These are phyloP conservation scores for Zygosaccharomyces sapae DNA, from an alignment of 1,139 yeast genomes.

Conservation along the genomic window DNA sequence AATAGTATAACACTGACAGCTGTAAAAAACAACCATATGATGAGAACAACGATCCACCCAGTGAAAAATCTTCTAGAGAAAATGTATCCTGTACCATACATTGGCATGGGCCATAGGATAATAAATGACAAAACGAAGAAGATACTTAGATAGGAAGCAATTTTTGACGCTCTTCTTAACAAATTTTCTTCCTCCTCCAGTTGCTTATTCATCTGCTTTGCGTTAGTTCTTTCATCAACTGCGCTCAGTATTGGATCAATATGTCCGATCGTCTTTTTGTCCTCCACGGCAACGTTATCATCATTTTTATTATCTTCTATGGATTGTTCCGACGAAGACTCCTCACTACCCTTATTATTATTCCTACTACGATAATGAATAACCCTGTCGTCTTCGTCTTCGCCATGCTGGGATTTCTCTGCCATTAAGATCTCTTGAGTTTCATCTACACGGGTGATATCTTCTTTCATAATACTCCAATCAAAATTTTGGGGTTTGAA, in stretches of 20 bases:
- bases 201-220: conserved; percentile 37
- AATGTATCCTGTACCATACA: conserved; percentile 71
- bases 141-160: conserved; percentile 53
- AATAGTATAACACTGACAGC: conserved; percentile 53
- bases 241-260: conserved; percentile 18
- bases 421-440: conserved; percentile 49
- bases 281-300: conserved; percentile 32
- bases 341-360: conserved; percentile 15
- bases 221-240: conserved; percentile 46
- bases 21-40: conserved; percentile 65
- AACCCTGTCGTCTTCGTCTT: neutral
- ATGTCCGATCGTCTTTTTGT: conserved; percentile 18
- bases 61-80: conserved; percentile 71
- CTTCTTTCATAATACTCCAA: conserved; percentile 53
- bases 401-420: conserved; percentile 4
- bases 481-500: conserved; percentile 72
- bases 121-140: conserved; percentile 57
- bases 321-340: conserved; percentile 23
- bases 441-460: conserved; percentile 61
- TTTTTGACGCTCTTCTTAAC: conserved; percentile 49
- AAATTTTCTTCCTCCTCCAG: conserved; percentile 44
- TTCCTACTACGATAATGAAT: neutral
- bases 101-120: conserved; percentile 83
- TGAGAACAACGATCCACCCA: conserved; percentile 76
- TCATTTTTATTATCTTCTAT: conserved; percentile 22